Percentiles rank a stretch among this genome's conserved stretches.
Evolutionary conservation across 129 eudicot species (phyloP).

Genomic region (Arctium lappa): DNA sequence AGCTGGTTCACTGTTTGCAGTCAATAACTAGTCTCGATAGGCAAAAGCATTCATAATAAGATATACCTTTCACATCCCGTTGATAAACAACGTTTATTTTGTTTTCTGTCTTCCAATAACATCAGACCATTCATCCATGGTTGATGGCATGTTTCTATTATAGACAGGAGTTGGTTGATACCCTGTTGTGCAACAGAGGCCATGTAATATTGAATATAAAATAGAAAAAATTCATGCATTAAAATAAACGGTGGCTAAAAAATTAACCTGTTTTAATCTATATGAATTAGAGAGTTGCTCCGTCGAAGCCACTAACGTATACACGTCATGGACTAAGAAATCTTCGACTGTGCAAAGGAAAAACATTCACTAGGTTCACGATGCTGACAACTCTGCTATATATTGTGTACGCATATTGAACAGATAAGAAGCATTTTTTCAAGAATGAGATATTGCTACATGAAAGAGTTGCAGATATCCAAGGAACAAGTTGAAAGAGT

Average conservation of each 20-base stretch:
- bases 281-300: conserved; percentile 45
- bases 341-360: conserved; percentile 62
- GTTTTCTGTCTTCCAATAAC: conserved; percentile 60
- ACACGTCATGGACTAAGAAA: conserved; percentile 62
- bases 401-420: not conserved
- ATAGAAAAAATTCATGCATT: not conserved
- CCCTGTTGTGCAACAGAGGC: conserved; percentile 41
- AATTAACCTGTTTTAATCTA: conserved; percentile 56
- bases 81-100: conserved; percentile 46
- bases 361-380: not conserved
- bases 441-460: not conserved
- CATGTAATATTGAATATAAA: not conserved
- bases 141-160: conserved; percentile 51
- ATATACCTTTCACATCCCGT: conserved; percentile 61
- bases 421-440: not conserved
- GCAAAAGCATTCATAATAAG: not conserved
- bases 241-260: not conserved
- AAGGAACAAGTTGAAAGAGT: too few relatives aligned
- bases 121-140: conserved; percentile 69
- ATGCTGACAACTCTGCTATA: not conserved
- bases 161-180: conserved; percentile 50
- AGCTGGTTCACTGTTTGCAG: conserved; percentile 37
- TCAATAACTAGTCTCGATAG: conserved; percentile 11
- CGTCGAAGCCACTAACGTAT: conserved; percentile 43
- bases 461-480: conserved; percentile 1